Conservation (phyloP, 1,139 yeast species). For the Protomyces lactucae-debilis region DNA sequence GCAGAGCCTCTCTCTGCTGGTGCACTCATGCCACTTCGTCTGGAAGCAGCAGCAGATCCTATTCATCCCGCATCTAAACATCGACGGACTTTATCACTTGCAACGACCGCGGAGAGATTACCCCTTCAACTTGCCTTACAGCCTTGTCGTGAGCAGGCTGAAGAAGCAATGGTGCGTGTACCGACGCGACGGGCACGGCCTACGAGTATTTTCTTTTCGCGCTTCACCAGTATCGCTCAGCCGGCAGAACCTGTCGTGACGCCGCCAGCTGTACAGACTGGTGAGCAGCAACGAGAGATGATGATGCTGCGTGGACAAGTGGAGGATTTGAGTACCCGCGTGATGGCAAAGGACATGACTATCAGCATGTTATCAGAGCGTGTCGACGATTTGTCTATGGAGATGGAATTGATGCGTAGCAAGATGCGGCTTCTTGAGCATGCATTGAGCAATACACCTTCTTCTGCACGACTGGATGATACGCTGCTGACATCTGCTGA, state of each 20-base stretch:
- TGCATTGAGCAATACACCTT: background rate
- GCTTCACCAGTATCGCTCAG: constrained; percentile 2
- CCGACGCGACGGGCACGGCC: constrained; percentile 2
- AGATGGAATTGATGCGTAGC: constrained; percentile 13
- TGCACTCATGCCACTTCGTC: background rate
- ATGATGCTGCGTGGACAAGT: background rate
- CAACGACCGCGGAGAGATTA: background rate
- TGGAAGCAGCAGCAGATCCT: background rate
- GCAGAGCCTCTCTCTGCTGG: background rate
- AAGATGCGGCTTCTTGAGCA: constrained; percentile 6
- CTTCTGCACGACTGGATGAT: background rate
- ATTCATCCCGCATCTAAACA: background rate
- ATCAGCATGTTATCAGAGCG: constrained; percentile 19
- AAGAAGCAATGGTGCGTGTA: background rate
- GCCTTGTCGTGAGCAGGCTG: background rate
- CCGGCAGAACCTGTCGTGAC: constrained; percentile 1
- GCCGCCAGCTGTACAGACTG: background rate
- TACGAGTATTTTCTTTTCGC: background rate
- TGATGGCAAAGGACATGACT: constrained; percentile 16
- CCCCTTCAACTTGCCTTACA: background rate
- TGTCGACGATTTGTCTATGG: constrained; percentile 8
- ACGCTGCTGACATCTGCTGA: background rate
- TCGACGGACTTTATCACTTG: background rate
- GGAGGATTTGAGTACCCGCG: constrained; percentile 6
- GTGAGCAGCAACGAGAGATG: background rate